phyloP scores from a whole-genome alignment of 2,329 filamentous ascomycete genomes.

The Cordyceps pruinosa region DNA sequence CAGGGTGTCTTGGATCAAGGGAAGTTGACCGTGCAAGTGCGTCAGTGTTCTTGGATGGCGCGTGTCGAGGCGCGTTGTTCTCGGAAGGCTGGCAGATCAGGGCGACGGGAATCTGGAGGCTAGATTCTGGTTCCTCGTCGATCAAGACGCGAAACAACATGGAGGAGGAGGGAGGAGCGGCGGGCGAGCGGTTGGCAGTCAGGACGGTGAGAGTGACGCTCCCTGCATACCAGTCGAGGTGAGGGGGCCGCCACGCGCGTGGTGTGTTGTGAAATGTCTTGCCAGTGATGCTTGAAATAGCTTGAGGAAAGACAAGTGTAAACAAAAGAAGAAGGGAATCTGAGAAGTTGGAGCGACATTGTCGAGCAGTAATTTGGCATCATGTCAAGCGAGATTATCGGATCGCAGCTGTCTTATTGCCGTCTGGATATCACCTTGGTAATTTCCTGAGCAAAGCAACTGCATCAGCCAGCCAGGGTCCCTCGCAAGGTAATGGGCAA shows the following conservation, averaged over 20 bases:
- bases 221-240: slow-evolving; percentile 4
- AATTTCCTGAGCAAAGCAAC: not conserved
- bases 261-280: slow-evolving; percentile 9
- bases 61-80: not conserved
- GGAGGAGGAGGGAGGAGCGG: no score
- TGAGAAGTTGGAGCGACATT: not conserved
- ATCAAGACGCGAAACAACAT: not conserved
- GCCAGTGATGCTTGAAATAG: not conserved
- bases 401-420: not conserved
- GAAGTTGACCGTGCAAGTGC: not conserved
- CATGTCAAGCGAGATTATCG: not conserved
- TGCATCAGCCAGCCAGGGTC: not conserved
- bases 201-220: not conserved
- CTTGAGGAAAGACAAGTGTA: not conserved
- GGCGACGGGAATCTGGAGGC: not conserved
- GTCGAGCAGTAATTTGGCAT: not conserved
- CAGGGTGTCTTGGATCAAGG: not conserved
- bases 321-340: not conserved
- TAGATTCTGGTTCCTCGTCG: not conserved
- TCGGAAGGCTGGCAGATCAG: not conserved
- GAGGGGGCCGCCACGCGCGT: slow-evolving; percentile 4
- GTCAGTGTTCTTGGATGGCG: not conserved
- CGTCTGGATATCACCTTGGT: not conserved
- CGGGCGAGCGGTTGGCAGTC: not conserved
- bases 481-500: not conserved